Conservation (phyloP, 805 yeast genomes). For the Cyberlindnera xishuangbannaensis region DNA sequence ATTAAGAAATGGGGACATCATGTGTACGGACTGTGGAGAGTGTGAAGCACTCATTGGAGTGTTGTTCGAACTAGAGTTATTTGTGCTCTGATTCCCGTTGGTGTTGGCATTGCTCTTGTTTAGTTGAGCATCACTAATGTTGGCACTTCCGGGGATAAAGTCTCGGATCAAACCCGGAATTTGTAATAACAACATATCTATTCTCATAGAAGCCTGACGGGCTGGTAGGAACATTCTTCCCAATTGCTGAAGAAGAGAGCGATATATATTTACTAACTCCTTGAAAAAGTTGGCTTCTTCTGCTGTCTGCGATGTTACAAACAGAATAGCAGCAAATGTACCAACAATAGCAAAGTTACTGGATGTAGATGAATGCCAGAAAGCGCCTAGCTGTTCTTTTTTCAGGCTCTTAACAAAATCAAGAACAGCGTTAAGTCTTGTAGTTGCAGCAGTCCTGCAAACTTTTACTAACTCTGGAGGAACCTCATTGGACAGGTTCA, state of each 20-base stretch:
- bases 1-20: slow-evolving; percentile 13
- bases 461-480: slow-evolving; percentile 54
- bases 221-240: slow-evolving; percentile 76
- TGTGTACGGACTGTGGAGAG: slow-evolving; percentile 10
- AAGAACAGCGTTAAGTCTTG: slow-evolving; percentile 71
- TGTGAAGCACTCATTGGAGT: slow-evolving; percentile 10
- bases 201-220: slow-evolving; percentile 61
- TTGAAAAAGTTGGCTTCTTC: slow-evolving; percentile 63
- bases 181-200: slow-evolving; percentile 66
- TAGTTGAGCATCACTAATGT: slow-evolving; percentile 3
- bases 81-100: neutral
- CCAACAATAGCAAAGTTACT: slow-evolving; percentile 79
- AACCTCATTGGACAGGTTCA: slow-evolving; percentile 39
- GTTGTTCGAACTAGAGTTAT: neutral
- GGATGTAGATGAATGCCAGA: slow-evolving; percentile 84
- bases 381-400: slow-evolving; percentile 79
- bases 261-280: slow-evolving; percentile 66
- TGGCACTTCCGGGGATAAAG: slow-evolving; percentile 5
- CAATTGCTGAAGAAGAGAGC: slow-evolving; percentile 70
- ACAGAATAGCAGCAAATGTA: slow-evolving; percentile 77
- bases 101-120: no score
- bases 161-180: slow-evolving; percentile 51
- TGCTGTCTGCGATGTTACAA: slow-evolving; percentile 53
- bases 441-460: slow-evolving; percentile 80
- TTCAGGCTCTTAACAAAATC: slow-evolving; percentile 50